Evolutionary conservation across 2,329 filamentous ascomycete genomes (phyloP), one percentile per base, ranked within the genome.

Genomic region (Calonectria hawksworthii): DNA sequence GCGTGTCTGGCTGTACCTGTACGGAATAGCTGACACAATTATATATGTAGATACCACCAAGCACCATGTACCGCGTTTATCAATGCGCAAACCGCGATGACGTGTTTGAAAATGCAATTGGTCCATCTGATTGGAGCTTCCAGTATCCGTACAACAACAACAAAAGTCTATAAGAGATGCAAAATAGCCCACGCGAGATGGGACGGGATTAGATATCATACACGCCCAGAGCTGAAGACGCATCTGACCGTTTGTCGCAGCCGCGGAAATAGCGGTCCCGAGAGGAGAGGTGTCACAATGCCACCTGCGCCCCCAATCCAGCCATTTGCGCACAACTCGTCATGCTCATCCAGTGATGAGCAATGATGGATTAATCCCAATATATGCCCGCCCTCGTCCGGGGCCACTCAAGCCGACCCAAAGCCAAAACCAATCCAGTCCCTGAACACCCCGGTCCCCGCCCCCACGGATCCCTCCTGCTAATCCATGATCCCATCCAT

Each of bases 201-300:
- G 75, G 72, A 69, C 54, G 71, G 75, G 66, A 78, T 80, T 77
- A 79, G 65, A 80, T 81, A 79, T 75, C 76, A 76, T 81, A 81
- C 78, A 81, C 73, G 72, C 73, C 79, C 74, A 78, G 74, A 73
- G 23, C 52, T 36, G 21, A 23, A n/a, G 36, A 32, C n/a, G 21
- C 44, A 9, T 64, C 56, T 52, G 61, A 50, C 63, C 14, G 4
- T 56, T 38, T 21, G 18, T 23, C 54, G 47, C 23, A 4, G 36
- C 38, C 30, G 56, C 30, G 47, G 30, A 63, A 34, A 52, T 59
- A 34, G 11, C 38, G 28, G 23, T 54, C 56, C 36, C 3, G 38
- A 50, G n/a, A 38, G 26, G 9, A 63, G 8, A 41, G 56, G 34
- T 34, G 30, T 44, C 26, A 30, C 41, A 32, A 65, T 50, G 41